These are phyloP conservation scores for Cordyceps fumosorosea DNA, from an alignment of 2,329 filamentous ascomycete genomes.

Conservation along the genomic window DNA sequence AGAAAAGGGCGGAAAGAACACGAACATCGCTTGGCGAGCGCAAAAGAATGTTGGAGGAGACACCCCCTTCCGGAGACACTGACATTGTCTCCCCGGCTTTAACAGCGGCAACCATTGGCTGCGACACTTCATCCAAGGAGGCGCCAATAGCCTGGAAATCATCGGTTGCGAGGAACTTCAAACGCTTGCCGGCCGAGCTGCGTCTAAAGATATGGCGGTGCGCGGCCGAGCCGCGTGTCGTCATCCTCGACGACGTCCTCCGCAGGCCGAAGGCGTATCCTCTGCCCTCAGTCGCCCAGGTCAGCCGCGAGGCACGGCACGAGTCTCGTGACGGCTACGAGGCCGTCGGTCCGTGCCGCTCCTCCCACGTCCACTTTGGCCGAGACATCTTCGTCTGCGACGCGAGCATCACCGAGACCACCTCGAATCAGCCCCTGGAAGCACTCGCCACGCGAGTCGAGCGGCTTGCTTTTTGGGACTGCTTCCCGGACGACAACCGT, in stretches of 20 bases:
- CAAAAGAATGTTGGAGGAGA: neutral
- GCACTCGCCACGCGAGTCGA: slow-evolving; percentile 27
- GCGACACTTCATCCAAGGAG: neutral
- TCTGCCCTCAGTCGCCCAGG: slow-evolving; percentile 29
- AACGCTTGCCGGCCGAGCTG: slow-evolving; percentile 29
- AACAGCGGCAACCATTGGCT: neutral
- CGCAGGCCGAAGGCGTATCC: slow-evolving; percentile 25
- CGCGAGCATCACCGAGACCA: slow-evolving; percentile 28
- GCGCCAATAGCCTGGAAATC: neutral
- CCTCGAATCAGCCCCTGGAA: slow-evolving; percentile 26
- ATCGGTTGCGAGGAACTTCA: slow-evolving; percentile 18
- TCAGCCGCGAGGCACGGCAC: slow-evolving; percentile 29
- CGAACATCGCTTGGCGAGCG: too few species aligned
- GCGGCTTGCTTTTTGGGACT: slow-evolving; percentile 34
- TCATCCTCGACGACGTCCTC: slow-evolving; percentile 30
- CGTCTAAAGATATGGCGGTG: slow-evolving; percentile 32
- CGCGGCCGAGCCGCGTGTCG: slow-evolving; percentile 30
- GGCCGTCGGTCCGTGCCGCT: slow-evolving; percentile 22
- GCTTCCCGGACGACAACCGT: slow-evolving; percentile 31
- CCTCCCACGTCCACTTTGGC: slow-evolving; percentile 31
- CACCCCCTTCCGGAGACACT: neutral
- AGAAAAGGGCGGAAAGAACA: neutral
- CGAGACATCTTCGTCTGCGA: slow-evolving; percentile 33
- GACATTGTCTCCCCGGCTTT: neutral
- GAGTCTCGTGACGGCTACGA: slow-evolving; percentile 31